Base-by-base conservation (phyloP, 768 basidiomycete species). In the Pleurotus eryngii region DNA sequence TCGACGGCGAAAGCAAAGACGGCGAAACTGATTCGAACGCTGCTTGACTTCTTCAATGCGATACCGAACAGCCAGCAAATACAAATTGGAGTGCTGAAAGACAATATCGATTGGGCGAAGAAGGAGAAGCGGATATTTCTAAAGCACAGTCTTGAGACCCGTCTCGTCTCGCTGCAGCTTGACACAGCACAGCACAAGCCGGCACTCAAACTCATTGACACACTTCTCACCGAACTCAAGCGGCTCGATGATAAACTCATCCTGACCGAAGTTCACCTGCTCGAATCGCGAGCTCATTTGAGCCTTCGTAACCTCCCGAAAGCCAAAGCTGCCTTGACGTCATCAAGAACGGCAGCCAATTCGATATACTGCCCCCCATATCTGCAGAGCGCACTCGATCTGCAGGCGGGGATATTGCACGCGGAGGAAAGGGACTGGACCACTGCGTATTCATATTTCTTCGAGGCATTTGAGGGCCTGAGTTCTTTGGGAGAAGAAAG, bases 351-450 rank as follows among this genome's bases (percentile, higher is more conserved):
- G 0, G 88, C 89, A 18, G 90, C 90, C 26, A 92, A 91, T 68
- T 82, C 89, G 9, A 90, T 92, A 68, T 92, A 92, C 72, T 92
- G 90, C 42, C 61, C 61, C 5, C 61, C 61, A 9, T 60, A 60
- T 46, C 62, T 77, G 1, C 81, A 81, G 65, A 69, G 79, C 7
- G 66, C 79, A 3, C 75, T 83, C 24, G 81, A 81, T 63, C 73
- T 83, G 14, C 81, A 82, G 61, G 77, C 77, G 20, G 81, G 96
- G 3, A 79, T 96, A 43, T 80, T 98, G 8, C 93, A 97, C 65
- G 95, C 96, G 0, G 95, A 99, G 64, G 96, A 99, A 66, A 96
- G 95, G 68, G 96, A 98, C 72, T 98, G 97, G 71, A 95, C 84
- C 57, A 99, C 96, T 0, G 96, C 87, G 18, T 97, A 97, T 71